phyloP scores from a whole-genome alignment of 2,329 filamentous ascomycete genomes.

The Xylariaceae sp. region DNA sequence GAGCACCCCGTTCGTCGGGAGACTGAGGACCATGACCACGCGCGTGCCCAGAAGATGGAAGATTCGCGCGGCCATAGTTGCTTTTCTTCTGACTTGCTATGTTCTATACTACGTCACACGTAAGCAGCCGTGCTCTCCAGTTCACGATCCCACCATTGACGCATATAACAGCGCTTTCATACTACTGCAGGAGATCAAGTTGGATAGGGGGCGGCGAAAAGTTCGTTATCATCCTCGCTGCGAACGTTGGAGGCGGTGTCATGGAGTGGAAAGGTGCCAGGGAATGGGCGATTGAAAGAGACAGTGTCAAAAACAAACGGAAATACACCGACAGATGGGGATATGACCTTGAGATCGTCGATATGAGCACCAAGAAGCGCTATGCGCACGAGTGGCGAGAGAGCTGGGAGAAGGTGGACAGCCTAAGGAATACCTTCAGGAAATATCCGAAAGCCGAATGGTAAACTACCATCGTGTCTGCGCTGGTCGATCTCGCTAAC shows the following conservation, averaged over 20 bases:
- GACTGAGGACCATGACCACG: slow-evolving; percentile 36
- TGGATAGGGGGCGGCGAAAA: slow-evolving; percentile 80
- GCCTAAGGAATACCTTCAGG: slow-evolving; percentile 76
- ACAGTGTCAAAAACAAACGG: slow-evolving; percentile 92
- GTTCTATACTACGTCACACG: slow-evolving; percentile 65
- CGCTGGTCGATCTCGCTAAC: slow-evolving; percentile 1
- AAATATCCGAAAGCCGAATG: slow-evolving; percentile 97
- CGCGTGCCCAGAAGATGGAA: slow-evolving; percentile 59
- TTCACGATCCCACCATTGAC: not conserved
- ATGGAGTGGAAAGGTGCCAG: slow-evolving; percentile 98
- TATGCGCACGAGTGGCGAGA: slow-evolving; percentile 99
- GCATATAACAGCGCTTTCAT: slow-evolving; percentile 39
- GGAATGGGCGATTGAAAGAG: slow-evolving; percentile 96
- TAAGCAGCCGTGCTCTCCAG: slow-evolving; percentile 55
- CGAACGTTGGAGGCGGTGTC: slow-evolving; percentile 91
- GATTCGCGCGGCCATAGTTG: slow-evolving; percentile 50
- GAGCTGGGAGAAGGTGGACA: slow-evolving; percentile 98
- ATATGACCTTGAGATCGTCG: slow-evolving; percentile 91
- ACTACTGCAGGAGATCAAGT: slow-evolving; percentile 63
- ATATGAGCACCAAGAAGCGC: slow-evolving; percentile 97
- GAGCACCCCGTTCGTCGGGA: slow-evolving; percentile 39
- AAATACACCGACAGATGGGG: slow-evolving; percentile 84
- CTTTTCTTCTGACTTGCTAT: slow-evolving; percentile 53
- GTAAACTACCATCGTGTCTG: slow-evolving; percentile 45
- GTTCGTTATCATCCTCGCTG: slow-evolving; percentile 85